Base-by-base conservation (phyloP, 805 yeast species). In the Monosporozyma siamensis region DNA sequence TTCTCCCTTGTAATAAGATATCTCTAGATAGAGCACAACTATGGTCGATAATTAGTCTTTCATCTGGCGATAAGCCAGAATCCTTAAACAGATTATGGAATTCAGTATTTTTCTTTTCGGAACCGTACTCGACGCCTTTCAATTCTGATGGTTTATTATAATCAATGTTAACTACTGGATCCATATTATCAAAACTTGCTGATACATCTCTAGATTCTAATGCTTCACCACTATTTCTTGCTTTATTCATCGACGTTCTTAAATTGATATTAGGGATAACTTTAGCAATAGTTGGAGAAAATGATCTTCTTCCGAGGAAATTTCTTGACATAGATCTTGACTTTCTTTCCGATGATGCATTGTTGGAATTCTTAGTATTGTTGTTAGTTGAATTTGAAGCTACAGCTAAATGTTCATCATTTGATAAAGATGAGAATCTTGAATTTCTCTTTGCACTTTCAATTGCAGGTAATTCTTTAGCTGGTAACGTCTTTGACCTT, bases 21-120 rank as follows among this genome's bases (percentile, higher is more conserved):
- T 82, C 88, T 40, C 74, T 68, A n/a, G 80, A 78, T 25, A 75
- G 64, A 0, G 90, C 90, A 64, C 90, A 81, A 22, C 77, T 71
- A 51, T 67, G 78, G 50, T 80, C 87, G 23, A 72, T 77, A 34
- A 80, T 65, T 12, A 80, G 65, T 30, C 68, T 59, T 52, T 81
- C 89, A 22, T 40, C 38, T 14, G 60, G 43, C 3, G 77, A 74
- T 1, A 80, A 54, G 4, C 54, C 58, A 4, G 60, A 34, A 35
- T 72, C 71, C 34, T 75, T 71, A 58, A 81, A 81, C 12, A 72
- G 52, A 38, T 70, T 71, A 53, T 79, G 86, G 56, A 80, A 80
- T 18, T 78, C 79, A 17, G 67, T 65, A 50, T 79, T 80, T 45
- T 76, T 65, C 52, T 75, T 79, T 14, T 68, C 72, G 36, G 64